A percentile compares a stretch with the other conserved stretches of the same genome.
Evolutionary conservation across 305 asterid species (phyloP).

Genomic region (Solanum hybrid): DNA sequence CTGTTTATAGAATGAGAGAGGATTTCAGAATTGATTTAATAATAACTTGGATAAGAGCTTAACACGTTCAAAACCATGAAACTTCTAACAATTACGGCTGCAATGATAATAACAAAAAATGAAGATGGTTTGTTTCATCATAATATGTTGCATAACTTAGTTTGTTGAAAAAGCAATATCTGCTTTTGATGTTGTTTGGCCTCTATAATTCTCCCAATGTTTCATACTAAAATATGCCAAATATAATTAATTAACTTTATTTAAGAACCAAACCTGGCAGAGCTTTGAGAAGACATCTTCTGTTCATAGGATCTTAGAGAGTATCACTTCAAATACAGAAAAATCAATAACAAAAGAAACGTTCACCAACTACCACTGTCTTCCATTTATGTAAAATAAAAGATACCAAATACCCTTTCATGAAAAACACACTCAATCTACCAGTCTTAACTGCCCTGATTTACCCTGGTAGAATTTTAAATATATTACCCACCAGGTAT

Average conservation of each 20-base stretch:
- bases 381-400: background rate
- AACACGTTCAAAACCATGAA: background rate
- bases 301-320: background rate
- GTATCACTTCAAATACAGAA: background rate
- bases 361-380: background rate
- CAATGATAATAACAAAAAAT: background rate
- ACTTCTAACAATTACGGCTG: background rate
- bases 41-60: background rate
- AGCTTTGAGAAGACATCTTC: background rate
- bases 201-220: background rate
- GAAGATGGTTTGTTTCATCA: background rate
- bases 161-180: background rate
- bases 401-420: background rate
- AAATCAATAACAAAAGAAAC: background rate
- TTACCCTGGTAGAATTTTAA: background rate
- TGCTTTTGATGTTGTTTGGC: background rate
- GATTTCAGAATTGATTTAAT: background rate
- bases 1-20: constrained; percentile 34
- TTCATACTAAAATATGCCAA: background rate
- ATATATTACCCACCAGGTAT: background rate
- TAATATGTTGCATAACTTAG: background rate
- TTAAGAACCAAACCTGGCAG: background rate
- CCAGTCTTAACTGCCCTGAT: background rate
- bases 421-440: background rate
- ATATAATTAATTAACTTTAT: background rate